Evolutionary conservation across 495 filamentous ascomycete genomes (phyloP).

Genomic region (Patellaria atrata): DNA sequence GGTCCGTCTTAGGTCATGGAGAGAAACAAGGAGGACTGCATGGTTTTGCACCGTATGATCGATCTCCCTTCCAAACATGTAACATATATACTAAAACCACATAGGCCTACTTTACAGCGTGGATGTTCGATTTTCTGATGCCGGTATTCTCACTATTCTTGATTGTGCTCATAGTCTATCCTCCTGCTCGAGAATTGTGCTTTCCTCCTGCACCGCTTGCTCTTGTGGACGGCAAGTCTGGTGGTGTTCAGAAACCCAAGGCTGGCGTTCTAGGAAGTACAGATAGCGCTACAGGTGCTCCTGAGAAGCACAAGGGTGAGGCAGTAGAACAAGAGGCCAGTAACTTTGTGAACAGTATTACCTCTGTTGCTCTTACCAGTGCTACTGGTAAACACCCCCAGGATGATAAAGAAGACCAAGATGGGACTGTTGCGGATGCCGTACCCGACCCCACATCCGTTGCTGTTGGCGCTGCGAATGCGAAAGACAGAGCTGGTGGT

Average conservation of each 20-base stretch:
- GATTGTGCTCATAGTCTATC: slow-evolving; percentile 52
- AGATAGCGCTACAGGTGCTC: slow-evolving; percentile 66
- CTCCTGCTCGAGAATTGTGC: slow-evolving; percentile 43
- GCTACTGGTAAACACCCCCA: slow-evolving; percentile 51
- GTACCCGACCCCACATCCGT: slow-evolving; percentile 49
- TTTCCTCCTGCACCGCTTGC: slow-evolving; percentile 65
- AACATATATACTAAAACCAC: slow-evolving; percentile 1
- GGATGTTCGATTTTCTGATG: slow-evolving; percentile 60
- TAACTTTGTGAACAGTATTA: slow-evolving; percentile 66
- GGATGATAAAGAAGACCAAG: slow-evolving; percentile 23
- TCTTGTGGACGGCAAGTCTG: slow-evolving; percentile 45
- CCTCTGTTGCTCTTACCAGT: slow-evolving; percentile 57
- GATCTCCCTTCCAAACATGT: background rate
- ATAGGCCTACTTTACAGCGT: slow-evolving; percentile 58
- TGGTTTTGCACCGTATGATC: slow-evolving; percentile 45
- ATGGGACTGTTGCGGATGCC: slow-evolving; percentile 19
- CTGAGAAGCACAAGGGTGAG: slow-evolving; percentile 74
- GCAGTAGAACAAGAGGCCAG: slow-evolving; percentile 74
- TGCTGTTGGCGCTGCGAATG: slow-evolving; percentile 39
- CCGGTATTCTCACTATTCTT: slow-evolving; percentile 42
- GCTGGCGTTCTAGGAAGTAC: slow-evolving; percentile 59
- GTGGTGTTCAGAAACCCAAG: slow-evolving; percentile 52
- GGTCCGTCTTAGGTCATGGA: slow-evolving; percentile 64
- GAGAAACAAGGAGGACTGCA: slow-evolving; percentile 52
- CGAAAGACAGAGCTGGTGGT: slow-evolving; percentile 39